Conservation (phyloP, 768 basidiomycete genomes). For the Panaeolus papilionaceus region DNA sequence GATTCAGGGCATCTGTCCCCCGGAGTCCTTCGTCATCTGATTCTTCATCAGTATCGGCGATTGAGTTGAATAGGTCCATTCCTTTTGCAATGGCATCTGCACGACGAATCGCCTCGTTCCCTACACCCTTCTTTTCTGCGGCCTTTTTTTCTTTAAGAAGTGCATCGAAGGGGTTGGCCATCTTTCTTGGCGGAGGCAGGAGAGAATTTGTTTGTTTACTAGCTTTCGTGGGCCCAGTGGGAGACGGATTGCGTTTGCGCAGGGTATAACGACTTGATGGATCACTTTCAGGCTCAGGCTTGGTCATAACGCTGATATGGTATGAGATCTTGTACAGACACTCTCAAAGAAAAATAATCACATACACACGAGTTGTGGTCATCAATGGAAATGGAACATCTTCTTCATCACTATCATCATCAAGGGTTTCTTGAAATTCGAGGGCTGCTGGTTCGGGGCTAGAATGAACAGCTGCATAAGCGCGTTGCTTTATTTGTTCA, state of each 20-base stretch:
- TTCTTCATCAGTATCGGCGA: conserved; percentile 37
- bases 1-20: conserved; percentile 17
- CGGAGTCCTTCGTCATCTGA: conserved; percentile 27
- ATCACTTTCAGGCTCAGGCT: not conserved
- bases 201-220: not conserved
- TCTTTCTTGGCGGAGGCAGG: conserved; percentile 9
- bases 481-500: conserved; percentile 68
- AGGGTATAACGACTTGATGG: not conserved
- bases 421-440: conserved; percentile 51
- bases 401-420: conserved; percentile 60
- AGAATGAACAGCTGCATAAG: conserved; percentile 50
- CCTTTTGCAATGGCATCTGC: conserved; percentile 45
- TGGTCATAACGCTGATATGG: not conserved
- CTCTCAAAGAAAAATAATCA: not conserved
- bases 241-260: conserved; percentile 2
- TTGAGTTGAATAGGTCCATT: conserved; percentile 25
- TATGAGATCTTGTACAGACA: not conserved
- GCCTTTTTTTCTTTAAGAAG: conserved; percentile 59
- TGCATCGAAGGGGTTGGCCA: conserved; percentile 55
- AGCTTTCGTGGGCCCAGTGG: not conserved
- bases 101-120: conserved; percentile 45
- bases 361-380: conserved; percentile 23
- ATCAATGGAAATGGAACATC: conserved; percentile 27
- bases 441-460: conserved; percentile 49
- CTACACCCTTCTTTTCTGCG: conserved; percentile 46